These are phyloP conservation scores for Sporobolomyces phaffii DNA, from an alignment of 768 basidiomycete genomes.

Conservation along the genomic window DNA sequence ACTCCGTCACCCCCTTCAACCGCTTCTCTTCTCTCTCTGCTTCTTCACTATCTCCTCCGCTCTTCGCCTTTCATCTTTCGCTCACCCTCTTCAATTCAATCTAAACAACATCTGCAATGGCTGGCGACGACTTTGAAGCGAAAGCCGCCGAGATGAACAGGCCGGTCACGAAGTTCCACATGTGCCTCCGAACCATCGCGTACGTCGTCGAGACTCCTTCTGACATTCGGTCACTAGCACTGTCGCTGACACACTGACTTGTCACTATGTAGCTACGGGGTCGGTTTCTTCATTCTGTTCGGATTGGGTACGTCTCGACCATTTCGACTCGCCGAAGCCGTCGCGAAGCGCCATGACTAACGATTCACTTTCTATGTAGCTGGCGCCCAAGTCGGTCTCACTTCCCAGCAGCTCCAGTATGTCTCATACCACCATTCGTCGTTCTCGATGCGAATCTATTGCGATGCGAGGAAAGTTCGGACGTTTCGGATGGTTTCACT, in stretches of 20 bases:
- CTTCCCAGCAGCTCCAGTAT: neutral
- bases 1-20: too few species aligned
- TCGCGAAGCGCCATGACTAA: neutral
- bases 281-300: conserved; percentile 12
- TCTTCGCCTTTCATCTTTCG: neutral
- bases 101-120: neutral
- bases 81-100: neutral
- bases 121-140: conserved; percentile 8
- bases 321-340: too few species aligned
- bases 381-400: conserved; percentile 7
- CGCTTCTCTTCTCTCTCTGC: neutral
- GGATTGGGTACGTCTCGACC: conserved; percentile 2
- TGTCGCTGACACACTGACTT: neutral
- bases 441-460: too few species aligned
- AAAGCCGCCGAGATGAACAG: conserved; percentile 10
- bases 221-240: too few species aligned
- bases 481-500: too few species aligned
- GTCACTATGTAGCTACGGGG: neutral
- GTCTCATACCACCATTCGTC: neutral
- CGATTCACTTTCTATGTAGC: neutral
- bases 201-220: neutral
- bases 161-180: neutral
- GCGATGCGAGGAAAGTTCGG: too few species aligned
- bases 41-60: too few species aligned
- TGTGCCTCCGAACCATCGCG: neutral